A percentile compares a stretch with the other conserved stretches of the same genome.
Evolutionary conservation across 208 protist genomes (phyloP).

Genomic region (Tritrichomonas foetus): DNA sequence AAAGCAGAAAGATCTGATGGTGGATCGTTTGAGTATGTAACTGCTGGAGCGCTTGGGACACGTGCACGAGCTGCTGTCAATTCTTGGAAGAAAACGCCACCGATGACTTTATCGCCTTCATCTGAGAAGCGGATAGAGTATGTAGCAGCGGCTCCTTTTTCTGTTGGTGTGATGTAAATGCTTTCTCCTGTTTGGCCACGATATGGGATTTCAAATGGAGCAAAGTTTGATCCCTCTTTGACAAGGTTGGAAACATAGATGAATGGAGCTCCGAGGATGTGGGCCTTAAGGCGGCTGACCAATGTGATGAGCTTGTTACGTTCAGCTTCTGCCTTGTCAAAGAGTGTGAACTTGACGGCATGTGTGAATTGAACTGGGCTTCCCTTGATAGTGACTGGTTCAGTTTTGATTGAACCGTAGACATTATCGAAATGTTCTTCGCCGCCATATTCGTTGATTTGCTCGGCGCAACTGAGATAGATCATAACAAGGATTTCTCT

Average conservation of each 20-base stretch:
- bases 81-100: slow-evolving; percentile 13
- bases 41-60: background rate
- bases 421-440: background rate
- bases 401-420: background rate
- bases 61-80: background rate
- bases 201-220: slow-evolving; percentile 38
- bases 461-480: background rate
- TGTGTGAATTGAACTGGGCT: background rate
- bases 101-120: slow-evolving; percentile 1
- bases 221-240: background rate
- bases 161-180: background rate
- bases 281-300: background rate
- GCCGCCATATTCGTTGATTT: background rate
- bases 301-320: background rate
- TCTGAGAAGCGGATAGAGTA: slow-evolving; percentile 21
- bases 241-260: background rate
- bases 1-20: background rate
- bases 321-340: background rate
- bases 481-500: background rate
- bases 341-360: background rate
- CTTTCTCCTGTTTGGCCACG: background rate
- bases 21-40: slow-evolving; percentile 1
- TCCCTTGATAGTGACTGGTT: background rate
- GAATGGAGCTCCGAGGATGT: slow-evolving; percentile 17
- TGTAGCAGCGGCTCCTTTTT: background rate